Evolutionary conservation across 441 rosid genomes (phyloP), one percentile per base, ranked within the genome.

Genomic region (Aquilaria agallochum): DNA sequence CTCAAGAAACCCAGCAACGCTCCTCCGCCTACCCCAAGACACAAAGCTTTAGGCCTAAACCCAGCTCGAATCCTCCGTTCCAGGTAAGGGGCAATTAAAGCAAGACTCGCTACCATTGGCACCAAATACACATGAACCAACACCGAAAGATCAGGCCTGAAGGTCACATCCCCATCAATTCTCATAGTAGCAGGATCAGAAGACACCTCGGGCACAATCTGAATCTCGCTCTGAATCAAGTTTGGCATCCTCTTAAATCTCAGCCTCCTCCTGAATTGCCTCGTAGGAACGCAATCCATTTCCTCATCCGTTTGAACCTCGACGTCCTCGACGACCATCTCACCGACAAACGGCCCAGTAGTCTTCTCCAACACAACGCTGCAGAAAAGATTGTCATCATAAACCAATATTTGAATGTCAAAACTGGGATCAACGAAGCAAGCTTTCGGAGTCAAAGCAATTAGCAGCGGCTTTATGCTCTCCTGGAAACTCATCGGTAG

Each of bases 181-280:
- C 71, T 61, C n/a, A 52, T 42, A 34, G 51, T 5, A 55, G 67
- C 72, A 31, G 53, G 68, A 56, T 14, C 57, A 68, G 12, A 53
- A 55, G 48, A 52, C 2, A 33, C 32, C 53, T 15, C 59, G 0
- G 90, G 87, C 13, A 79, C 68, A 5, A 86, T 72, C 53, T 68
- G 74, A 34, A 88, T 71, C 36, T 80, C 89, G 0, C 92, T 76
- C 68, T 92, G 98, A 30, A 90, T 78, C 72, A 86, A 71, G 60
- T 80, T 88, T 5, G 98, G 97, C 96, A 82, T 80, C 63, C 94
- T 92, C 71, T 86, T 90, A 66, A 90, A 90, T 80, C 98, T 92
- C 74, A 90, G 60, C 67, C 96, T 81, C 87, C 97, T 84, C 74
- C 87, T 72, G 60, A 84, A 88, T 63, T 89, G 93, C 59, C 83